Conservation (phyloP, 2,329 filamentous ascomycete species). For the Grosmannia clavigera region DNA sequence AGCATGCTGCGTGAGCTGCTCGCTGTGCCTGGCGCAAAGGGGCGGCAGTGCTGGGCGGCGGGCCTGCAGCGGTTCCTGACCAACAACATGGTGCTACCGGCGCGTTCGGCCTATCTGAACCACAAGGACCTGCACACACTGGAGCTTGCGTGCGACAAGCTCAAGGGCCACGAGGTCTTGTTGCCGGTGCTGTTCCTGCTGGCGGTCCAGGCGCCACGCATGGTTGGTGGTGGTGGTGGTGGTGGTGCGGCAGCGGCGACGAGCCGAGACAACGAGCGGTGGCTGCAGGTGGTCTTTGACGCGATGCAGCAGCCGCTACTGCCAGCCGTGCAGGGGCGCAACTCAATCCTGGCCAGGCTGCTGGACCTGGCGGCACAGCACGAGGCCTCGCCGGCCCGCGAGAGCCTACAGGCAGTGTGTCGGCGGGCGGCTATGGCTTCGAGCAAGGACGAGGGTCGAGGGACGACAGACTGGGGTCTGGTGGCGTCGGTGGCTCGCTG, state of each 20-base stretch:
- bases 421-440: constrained; percentile 11
- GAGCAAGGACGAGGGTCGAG: neutral
- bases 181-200: constrained; percentile 34
- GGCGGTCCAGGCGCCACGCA: constrained; percentile 18
- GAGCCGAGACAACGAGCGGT: constrained; percentile 23
- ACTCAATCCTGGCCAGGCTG: constrained; percentile 17
- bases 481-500: constrained; percentile 28
- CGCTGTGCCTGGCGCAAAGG: constrained; percentile 13
- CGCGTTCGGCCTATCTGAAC: constrained; percentile 33
- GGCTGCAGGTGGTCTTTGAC: constrained; percentile 26
- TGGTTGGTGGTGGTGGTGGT: constrained; percentile 20
- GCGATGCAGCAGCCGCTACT: constrained; percentile 17
- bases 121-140: constrained; percentile 18
- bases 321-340: neutral
- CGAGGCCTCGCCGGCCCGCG: constrained; percentile 22
- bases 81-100: constrained; percentile 38
- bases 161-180: constrained; percentile 17
- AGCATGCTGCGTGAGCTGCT: constrained; percentile 29
- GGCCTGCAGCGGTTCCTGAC: constrained; percentile 37
- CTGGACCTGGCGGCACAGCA: constrained; percentile 21
- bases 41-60: constrained; percentile 27
- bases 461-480: constrained; percentile 26
- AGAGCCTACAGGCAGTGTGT: constrained; percentile 30
- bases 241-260: constrained; percentile 22
- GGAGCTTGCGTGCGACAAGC: neutral